Evolutionary conservation across 305 asterid genomes (phyloP).

Genomic region (Fraxinus ornus): DNA sequence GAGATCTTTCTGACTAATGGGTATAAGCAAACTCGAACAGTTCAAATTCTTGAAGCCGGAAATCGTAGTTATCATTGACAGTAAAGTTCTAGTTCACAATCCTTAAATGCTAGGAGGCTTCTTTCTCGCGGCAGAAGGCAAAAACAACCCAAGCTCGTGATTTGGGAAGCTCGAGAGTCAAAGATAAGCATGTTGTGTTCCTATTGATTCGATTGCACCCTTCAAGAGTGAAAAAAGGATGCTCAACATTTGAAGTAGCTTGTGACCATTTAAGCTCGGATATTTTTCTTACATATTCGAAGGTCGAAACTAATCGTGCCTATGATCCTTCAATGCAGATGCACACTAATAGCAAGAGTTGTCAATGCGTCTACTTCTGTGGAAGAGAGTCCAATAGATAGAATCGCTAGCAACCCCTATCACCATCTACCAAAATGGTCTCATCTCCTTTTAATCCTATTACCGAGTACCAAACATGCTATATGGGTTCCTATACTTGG

Average conservation of each 20-base stretch:
- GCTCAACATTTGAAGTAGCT: not conserved
- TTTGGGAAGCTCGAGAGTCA: not conserved
- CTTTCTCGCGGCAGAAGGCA: not conserved
- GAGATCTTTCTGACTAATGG: not conserved
- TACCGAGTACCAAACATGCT: not conserved
- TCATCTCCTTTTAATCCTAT: not conserved
- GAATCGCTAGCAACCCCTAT: not conserved
- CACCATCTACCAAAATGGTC: not conserved
- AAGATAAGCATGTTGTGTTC: not conserved
- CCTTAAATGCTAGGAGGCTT: not conserved
- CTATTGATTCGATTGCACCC: not conserved
- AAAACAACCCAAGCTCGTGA: not conserved
- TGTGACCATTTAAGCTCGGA: not conserved
- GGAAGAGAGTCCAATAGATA: not conserved
- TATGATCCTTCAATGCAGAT: not conserved
- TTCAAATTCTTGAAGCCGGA: not conserved
- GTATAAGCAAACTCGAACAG: not conserved
- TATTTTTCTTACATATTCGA: not conserved
- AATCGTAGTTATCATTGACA: too few species aligned
- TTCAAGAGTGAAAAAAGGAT: not conserved
- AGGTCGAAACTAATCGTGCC: not conserved
- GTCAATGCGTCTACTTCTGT: not conserved
- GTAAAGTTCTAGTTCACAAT: not conserved
- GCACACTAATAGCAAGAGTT: not conserved
- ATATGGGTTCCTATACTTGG: not conserved